A percentile compares a stretch with the other conserved stretches of the same genome.
phyloP scores from a whole-genome alignment of 2,329 filamentous ascomycete genomes.

The Ascochyta rabiei region DNA sequence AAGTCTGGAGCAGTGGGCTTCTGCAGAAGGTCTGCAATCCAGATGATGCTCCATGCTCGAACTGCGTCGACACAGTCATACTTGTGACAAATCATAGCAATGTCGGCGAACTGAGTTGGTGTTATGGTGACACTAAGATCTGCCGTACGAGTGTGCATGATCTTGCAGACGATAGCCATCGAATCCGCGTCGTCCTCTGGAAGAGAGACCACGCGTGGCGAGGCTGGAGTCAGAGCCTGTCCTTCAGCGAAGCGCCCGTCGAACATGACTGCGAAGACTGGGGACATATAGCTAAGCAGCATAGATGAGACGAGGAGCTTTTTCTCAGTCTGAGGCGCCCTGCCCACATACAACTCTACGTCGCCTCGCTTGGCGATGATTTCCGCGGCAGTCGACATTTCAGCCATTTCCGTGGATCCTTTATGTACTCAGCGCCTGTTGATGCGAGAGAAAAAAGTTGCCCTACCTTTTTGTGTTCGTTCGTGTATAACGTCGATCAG shows the following conservation, averaged over 20 bases:
- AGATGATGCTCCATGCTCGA: slow-evolving; percentile 17
- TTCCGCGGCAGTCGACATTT: no score
- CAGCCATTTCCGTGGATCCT: background rate
- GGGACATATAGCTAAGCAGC: background rate
- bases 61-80: slow-evolving; percentile 28
- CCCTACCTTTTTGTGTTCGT: background rate
- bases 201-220: background rate
- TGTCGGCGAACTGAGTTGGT: background rate
- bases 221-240: background rate
- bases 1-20: background rate
- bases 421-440: background rate
- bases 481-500: background rate
- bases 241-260: background rate
- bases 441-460: no score
- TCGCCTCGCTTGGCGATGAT: background rate
- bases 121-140: background rate
- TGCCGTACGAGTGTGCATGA: background rate
- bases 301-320: slow-evolving; percentile 1
- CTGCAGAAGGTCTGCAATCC: slow-evolving; percentile 5
- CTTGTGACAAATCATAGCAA: slow-evolving; percentile 31
- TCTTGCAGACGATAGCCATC: background rate
- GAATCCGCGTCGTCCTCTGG: background rate
- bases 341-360: background rate
- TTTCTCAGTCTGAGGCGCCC: background rate
- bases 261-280: slow-evolving; percentile 2